Evolutionary conservation across 495 filamentous ascomycete genomes (phyloP).

Genomic region (Penicillium psychrofluorescens): DNA sequence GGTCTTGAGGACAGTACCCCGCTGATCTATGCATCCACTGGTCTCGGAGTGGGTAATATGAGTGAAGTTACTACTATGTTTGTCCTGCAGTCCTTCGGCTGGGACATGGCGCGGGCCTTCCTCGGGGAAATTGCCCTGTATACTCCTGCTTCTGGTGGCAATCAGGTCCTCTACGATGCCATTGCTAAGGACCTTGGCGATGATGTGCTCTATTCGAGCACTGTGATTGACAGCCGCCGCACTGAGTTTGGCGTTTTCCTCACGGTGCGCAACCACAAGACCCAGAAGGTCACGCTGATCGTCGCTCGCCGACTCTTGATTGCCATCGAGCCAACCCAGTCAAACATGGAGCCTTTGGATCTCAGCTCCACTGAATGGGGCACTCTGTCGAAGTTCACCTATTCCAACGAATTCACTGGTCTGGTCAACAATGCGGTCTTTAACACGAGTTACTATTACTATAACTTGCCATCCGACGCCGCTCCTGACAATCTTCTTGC

Average conservation of each 20-base stretch:
- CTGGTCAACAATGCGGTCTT: constrained; percentile 23
- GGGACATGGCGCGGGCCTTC: constrained; percentile 27
- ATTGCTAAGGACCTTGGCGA: constrained; percentile 23
- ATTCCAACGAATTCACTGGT: constrained; percentile 28
- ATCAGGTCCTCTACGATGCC: constrained; percentile 32
- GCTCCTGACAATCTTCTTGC: constrained; percentile 22
- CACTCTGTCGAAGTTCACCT: constrained; percentile 22
- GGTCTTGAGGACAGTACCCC: constrained; percentile 29
- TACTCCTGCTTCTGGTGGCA: constrained; percentile 27
- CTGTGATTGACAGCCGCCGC: constrained; percentile 18
- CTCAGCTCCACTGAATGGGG: constrained; percentile 19
- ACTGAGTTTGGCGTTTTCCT: constrained; percentile 18
- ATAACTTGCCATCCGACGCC: constrained; percentile 18
- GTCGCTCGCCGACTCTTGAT: constrained; percentile 30
- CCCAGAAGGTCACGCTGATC: constrained; percentile 17
- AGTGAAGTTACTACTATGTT: constrained; percentile 31
- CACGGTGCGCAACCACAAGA: constrained; percentile 22
- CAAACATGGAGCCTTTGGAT: constrained; percentile 23
- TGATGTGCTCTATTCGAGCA: constrained; percentile 30
- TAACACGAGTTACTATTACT: constrained; percentile 13
- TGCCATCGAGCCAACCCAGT: constrained; percentile 24
- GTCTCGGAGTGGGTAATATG: constrained; percentile 32
- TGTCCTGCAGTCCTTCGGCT: constrained; percentile 32
- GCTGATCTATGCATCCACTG: constrained; percentile 17
- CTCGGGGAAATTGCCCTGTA: constrained; percentile 11